Evolutionary conservation across 495 filamentous ascomycete species (phyloP).

Genomic region (Xylaria flabelliformis): DNA sequence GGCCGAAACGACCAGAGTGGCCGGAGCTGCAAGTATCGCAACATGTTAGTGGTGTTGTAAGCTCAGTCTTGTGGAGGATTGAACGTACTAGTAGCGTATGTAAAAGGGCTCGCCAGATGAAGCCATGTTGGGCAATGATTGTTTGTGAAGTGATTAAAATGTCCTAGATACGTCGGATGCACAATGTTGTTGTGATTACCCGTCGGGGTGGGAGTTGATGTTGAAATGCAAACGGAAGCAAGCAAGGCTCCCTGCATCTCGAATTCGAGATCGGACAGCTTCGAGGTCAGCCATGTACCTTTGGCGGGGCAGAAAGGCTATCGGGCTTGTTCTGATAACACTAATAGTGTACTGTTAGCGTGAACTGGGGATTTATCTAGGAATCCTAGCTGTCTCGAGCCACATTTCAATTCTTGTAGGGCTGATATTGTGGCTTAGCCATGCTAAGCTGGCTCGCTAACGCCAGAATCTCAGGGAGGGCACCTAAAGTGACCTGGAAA

Average conservation of each 20-base stretch:
- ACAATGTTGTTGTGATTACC: constrained; percentile 1
- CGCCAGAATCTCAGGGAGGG: neutral
- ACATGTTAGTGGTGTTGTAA: constrained; percentile 33
- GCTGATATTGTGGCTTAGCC: constrained; percentile 12
- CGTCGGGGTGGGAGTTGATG: neutral
- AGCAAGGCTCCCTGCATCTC: constrained; percentile 18
- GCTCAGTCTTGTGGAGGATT: neutral
- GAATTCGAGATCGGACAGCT: constrained; percentile 26
- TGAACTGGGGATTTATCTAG: too few species aligned
- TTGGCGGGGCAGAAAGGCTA: constrained; percentile 22
- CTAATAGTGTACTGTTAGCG: too few species aligned
- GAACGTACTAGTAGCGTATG: constrained; percentile 91
- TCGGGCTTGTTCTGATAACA: neutral
- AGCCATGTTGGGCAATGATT: constrained; percentile 30
- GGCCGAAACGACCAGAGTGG: constrained; percentile 95
- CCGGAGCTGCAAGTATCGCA: constrained; percentile 72
- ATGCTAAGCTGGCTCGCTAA: neutral
- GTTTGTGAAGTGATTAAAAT: neutral
- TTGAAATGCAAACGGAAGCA: constrained; percentile 5
- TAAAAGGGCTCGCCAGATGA: constrained; percentile 81
- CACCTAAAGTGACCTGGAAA: constrained; percentile 7
- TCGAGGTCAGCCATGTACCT: constrained; percentile 6
- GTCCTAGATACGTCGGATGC: neutral
- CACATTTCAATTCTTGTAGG: neutral
- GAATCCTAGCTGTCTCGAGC: too few species aligned